Evolutionary conservation across 2,329 filamentous ascomycete genomes (phyloP).

Genomic region (Elsinoe fawcettii): DNA sequence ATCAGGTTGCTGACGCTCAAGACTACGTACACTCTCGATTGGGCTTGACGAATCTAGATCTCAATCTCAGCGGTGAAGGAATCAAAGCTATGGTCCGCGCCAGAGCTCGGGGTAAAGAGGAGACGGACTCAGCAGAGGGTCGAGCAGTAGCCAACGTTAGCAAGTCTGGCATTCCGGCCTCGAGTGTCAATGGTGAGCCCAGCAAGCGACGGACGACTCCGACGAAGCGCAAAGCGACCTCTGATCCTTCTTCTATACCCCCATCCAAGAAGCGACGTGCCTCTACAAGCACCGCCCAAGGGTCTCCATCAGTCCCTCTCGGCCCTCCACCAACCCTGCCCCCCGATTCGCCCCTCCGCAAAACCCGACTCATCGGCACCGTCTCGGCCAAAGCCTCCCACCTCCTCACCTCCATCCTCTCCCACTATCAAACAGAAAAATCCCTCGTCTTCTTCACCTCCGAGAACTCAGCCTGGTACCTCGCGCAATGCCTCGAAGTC

Average conservation of each 20-base stretch:
- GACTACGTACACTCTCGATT: slow-evolving; percentile 41
- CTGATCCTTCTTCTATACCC: background rate
- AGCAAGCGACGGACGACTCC: slow-evolving; percentile 24
- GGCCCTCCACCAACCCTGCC: slow-evolving; percentile 20
- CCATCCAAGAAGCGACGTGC: background rate
- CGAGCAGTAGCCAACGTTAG: slow-evolving; percentile 24
- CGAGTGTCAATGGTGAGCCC: slow-evolving; percentile 33
- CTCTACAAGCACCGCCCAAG: background rate
- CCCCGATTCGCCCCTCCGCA: slow-evolving; percentile 47
- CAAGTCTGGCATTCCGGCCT: slow-evolving; percentile 36
- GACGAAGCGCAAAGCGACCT: background rate
- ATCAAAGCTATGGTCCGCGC: slow-evolving; percentile 24
- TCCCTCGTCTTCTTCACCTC: slow-evolving; percentile 90
- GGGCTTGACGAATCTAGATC: slow-evolving; percentile 23
- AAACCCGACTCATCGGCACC: slow-evolving; percentile 64
- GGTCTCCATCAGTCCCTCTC: background rate
- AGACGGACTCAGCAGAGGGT: slow-evolving; percentile 20
- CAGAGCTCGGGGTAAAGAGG: slow-evolving; percentile 12
- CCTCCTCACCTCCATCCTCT: slow-evolving; percentile 62
- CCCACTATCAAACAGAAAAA: slow-evolving; percentile 65
- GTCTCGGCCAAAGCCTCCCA: slow-evolving; percentile 84
- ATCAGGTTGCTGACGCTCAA: slow-evolving; percentile 50
- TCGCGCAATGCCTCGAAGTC: slow-evolving; percentile 74
- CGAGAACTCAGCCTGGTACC: slow-evolving; percentile 77
- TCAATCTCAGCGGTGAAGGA: slow-evolving; percentile 27